Evolutionary conservation across 1,139 yeast species (phyloP).

Genomic region (Diutina ranongensis): DNA sequence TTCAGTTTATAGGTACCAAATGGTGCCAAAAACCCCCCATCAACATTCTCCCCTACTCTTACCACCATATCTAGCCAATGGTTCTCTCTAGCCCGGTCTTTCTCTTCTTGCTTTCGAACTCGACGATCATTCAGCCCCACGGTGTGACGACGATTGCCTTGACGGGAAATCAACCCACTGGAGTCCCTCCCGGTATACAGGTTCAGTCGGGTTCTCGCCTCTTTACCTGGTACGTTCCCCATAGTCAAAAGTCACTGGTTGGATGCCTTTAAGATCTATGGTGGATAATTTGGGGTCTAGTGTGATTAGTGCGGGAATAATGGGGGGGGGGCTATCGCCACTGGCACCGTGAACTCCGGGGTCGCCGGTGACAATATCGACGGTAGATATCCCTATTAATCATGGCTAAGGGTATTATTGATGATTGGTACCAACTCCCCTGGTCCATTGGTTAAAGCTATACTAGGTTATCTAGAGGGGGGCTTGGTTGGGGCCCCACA

Average conservation of each 20-base stretch:
- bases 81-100: slow-evolving; percentile 19
- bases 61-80: slow-evolving; percentile 50
- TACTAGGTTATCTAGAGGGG: too few relatives aligned
- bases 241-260: too few relatives aligned
- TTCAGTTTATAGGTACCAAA: slow-evolving; percentile 73
- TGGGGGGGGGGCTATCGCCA: too few relatives aligned
- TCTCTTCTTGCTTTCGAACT: slow-evolving; percentile 9
- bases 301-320: neutral
- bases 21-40: slow-evolving; percentile 78
- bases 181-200: slow-evolving; percentile 7
- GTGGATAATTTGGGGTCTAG: too few relatives aligned
- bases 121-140: slow-evolving; percentile 7
- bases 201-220: slow-evolving; percentile 24
- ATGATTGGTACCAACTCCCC: too few relatives aligned
- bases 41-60: slow-evolving; percentile 48
- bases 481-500: too few relatives aligned
- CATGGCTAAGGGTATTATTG: too few relatives aligned
- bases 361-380: neutral
- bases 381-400: too few relatives aligned
- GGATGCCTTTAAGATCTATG: too few relatives aligned
- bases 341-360: too few relatives aligned
- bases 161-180: slow-evolving; percentile 6
- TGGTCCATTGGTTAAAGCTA: too few relatives aligned
- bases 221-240: slow-evolving; percentile 55
- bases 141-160: slow-evolving; percentile 8